Percentiles rank a stretch among this genome's conserved stretches.
Conservation (phyloP, 75 land plant genomes). For the Picea glauca region DNA sequence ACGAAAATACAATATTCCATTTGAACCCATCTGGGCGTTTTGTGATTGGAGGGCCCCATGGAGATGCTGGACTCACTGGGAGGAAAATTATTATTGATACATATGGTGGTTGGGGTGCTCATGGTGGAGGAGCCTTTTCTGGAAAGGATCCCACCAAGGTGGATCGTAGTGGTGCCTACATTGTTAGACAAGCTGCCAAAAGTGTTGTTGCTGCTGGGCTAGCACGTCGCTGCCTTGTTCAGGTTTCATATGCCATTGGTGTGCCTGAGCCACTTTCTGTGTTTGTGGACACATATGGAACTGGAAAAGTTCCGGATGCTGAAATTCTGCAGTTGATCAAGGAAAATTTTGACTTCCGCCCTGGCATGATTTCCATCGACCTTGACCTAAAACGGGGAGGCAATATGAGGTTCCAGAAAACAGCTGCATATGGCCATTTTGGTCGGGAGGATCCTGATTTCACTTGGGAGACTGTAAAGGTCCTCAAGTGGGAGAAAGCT, state of each 20-base stretch:
- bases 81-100: constrained; percentile 57
- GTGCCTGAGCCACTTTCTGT: constrained; percentile 44
- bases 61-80: constrained; percentile 56
- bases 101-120: constrained; percentile 47
- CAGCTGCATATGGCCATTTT: constrained; percentile 56
- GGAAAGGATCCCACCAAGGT: constrained; percentile 48
- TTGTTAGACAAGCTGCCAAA: constrained; percentile 30
- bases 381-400: constrained; percentile 41
- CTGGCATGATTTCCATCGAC: constrained; percentile 46
- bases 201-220: constrained; percentile 28
- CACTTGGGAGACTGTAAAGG: constrained; percentile 79
- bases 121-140: constrained; percentile 33
- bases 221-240: constrained; percentile 28
- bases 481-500: constrained; percentile 16
- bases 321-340: constrained; percentile 39
- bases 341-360: constrained; percentile 42
- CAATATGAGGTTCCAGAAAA: constrained; percentile 43
- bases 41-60: constrained; percentile 56
- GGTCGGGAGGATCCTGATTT: constrained; percentile 47
- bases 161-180: constrained; percentile 26
- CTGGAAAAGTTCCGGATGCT: constrained; percentile 28
- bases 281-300: constrained; percentile 36
- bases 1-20: constrained; percentile 73
- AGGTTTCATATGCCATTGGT: constrained; percentile 43
- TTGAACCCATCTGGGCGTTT: constrained; percentile 49